Evolutionary conservation across 2,329 filamentous ascomycete genomes (phyloP).

Genomic region (Dactylella cylindrospora): DNA sequence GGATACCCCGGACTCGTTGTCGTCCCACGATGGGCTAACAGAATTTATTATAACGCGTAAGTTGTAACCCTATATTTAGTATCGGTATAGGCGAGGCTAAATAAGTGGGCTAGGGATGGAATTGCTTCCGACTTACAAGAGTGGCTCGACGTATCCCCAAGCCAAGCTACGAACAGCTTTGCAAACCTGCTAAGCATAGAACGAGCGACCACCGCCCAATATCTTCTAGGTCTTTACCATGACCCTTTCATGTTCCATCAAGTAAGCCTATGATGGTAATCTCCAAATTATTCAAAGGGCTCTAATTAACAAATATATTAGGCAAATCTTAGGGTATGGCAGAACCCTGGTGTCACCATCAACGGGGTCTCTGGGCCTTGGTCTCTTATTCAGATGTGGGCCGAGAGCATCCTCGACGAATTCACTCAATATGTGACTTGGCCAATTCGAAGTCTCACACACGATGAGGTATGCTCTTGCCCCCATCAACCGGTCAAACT

Average conservation of each 20-base stretch:
- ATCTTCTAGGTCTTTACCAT: constrained; percentile 61
- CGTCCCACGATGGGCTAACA: constrained; percentile 63
- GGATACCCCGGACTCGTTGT: constrained; percentile 61
- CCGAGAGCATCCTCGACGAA: constrained; percentile 49
- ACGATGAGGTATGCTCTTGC: constrained; percentile 59
- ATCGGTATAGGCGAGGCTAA: neutral
- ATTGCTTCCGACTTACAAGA: constrained; percentile 62
- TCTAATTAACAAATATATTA: neutral
- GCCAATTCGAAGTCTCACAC: constrained; percentile 61
- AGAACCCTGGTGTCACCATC: constrained; percentile 39
- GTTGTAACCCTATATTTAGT: neutral
- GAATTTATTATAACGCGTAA: constrained; percentile 64
- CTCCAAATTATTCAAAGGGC: too few relatives aligned
- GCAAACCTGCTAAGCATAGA: constrained; percentile 58
- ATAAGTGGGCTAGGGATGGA: constrained; percentile 53
- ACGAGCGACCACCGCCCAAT: constrained; percentile 59
- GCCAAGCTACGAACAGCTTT: constrained; percentile 57
- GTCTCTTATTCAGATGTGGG: constrained; percentile 50
- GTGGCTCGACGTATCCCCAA: constrained; percentile 63
- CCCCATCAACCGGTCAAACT: too few relatives aligned
- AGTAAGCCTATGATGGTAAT: constrained; percentile 50
- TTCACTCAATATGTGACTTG: constrained; percentile 57
- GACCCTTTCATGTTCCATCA: constrained; percentile 67
- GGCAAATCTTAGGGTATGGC: constrained; percentile 55
- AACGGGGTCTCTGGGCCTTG: constrained; percentile 48